Percentiles rank a stretch among this genome's conserved stretches.
Conservation (phyloP, 805 yeast species). For the Starmerella roubikii region DNA sequence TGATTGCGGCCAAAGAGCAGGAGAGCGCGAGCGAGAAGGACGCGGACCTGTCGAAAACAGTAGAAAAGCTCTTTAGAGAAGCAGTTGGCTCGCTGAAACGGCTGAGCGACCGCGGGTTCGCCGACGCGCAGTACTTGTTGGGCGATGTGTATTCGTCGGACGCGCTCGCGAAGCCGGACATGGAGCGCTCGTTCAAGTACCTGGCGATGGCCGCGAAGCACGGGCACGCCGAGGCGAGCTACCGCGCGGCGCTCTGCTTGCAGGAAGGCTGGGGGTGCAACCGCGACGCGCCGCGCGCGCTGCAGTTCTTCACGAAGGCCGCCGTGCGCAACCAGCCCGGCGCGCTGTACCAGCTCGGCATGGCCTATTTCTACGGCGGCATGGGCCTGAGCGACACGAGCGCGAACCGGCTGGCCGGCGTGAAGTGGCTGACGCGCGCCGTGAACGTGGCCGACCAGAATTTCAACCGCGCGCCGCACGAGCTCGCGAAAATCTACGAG, state of each 20-base stretch:
- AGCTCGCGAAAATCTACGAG: conserved; percentile 71
- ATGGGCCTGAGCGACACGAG: conserved; percentile 64
- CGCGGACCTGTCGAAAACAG: neutral
- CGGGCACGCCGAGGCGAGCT: conserved; percentile 83
- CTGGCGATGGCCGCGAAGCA: conserved; percentile 89
- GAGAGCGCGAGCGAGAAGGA: neutral
- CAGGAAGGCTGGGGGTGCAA: conserved; percentile 91
- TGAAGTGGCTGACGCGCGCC: conserved; percentile 86
- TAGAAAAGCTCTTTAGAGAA: conserved; percentile 53
- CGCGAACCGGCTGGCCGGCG: conserved; percentile 68
- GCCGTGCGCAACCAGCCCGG: conserved; percentile 88
- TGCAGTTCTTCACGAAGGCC: conserved; percentile 72
- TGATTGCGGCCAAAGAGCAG: conserved; percentile 24
- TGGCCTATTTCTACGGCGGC: conserved; percentile 67
- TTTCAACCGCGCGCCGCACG: conserved; percentile 89
- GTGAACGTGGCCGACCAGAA: conserved; percentile 69
- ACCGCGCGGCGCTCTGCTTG: conserved; percentile 78
- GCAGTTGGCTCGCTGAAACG: conserved; percentile 56
- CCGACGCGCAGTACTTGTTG: conserved; percentile 81
- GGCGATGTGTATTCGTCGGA: conserved; percentile 87
- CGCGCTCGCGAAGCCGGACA: conserved; percentile 54
- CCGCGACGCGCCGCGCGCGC: conserved; percentile 72
- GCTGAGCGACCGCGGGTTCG: conserved; percentile 64
- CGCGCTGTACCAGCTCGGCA: conserved; percentile 89
- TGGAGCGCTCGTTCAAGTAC: conserved; percentile 57